These are phyloP conservation scores for Cladosporium colombiae DNA, from an alignment of 2,329 filamentous ascomycete species.

Conservation along the genomic window DNA sequence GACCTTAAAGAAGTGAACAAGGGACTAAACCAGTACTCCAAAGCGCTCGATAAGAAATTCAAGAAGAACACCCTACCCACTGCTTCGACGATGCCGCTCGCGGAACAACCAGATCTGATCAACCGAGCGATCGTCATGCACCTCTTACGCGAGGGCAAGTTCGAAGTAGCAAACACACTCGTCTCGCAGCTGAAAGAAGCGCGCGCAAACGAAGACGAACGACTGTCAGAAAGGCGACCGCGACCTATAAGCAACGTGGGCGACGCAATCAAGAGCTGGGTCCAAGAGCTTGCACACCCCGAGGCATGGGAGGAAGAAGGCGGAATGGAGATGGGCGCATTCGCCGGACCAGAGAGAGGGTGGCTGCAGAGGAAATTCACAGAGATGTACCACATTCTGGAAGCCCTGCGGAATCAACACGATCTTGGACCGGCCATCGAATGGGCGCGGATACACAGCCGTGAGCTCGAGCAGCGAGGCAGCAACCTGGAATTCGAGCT, in stretches of 20 bases:
- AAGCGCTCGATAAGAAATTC: slow-evolving; percentile 77
- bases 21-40: slow-evolving; percentile 79
- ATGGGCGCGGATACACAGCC: slow-evolving; percentile 76
- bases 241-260: slow-evolving; percentile 14
- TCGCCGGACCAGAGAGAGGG: slow-evolving; percentile 18
- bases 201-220: slow-evolving; percentile 14
- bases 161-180: slow-evolving; percentile 82
- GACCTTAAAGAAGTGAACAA: slow-evolving; percentile 82
- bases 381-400: slow-evolving; percentile 87
- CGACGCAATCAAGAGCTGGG: slow-evolving; percentile 16
- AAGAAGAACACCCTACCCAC: slow-evolving; percentile 70
- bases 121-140: slow-evolving; percentile 97
- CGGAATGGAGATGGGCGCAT: slow-evolving; percentile 6
- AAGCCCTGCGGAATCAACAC: slow-evolving; percentile 67
- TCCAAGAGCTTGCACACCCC: slow-evolving; percentile 20
- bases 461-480: slow-evolving; percentile 73
- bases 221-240: neutral
- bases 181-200: slow-evolving; percentile 64
- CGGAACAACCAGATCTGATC: slow-evolving; percentile 72
- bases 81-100: slow-evolving; percentile 78
- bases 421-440: slow-evolving; percentile 81
- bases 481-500: slow-evolving; percentile 96
- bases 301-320: slow-evolving; percentile 19
- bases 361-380: slow-evolving; percentile 78
- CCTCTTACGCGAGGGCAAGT: slow-evolving; percentile 89